Evolutionary conservation across 225 moss, liverwort and hornwort species (phyloP).

Genomic region (Pseudisothecium myosuroides): DNA sequence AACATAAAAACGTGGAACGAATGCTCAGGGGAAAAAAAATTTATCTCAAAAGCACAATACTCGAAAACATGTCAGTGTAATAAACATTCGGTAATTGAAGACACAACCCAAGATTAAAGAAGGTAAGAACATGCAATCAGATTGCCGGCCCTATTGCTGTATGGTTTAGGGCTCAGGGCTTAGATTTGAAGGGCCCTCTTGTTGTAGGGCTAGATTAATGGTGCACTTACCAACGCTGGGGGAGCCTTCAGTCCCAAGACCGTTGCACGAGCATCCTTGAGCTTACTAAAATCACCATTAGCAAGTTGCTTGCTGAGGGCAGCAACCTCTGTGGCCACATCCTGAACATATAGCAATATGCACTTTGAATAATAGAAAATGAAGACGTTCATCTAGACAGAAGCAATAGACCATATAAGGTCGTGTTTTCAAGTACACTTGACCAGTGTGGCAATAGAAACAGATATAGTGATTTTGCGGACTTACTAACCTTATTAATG

Average conservation of each 20-base stretch:
- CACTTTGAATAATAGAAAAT: neutral
- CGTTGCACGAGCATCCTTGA: slow-evolving; percentile 63
- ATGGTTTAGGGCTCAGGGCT: neutral
- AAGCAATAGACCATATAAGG: neutral
- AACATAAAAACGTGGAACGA: neutral
- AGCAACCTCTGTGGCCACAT: slow-evolving; percentile 60
- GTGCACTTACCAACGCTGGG: slow-evolving; percentile 35
- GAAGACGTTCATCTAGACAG: neutral
- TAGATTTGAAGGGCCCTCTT: neutral
- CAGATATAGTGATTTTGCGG: neutral
- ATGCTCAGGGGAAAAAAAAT: neutral
- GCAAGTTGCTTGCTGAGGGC: slow-evolving; percentile 51
- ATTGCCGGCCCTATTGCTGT: neutral
- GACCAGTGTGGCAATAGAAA: neutral
- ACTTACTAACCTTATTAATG: slow-evolving; percentile 47
- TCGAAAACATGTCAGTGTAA: neutral
- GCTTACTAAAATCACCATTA: slow-evolving; percentile 68
- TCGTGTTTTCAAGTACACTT: neutral
- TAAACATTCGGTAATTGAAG: neutral
- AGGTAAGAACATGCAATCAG: neutral
- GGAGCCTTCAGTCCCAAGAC: slow-evolving; percentile 63
- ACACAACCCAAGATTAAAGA: neutral
- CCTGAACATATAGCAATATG: slow-evolving; percentile 16
- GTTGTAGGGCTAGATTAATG: neutral
- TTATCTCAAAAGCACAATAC: neutral